Conservation (phyloP, 148 eudicot species). For the Spergularia bocconei region DNA sequence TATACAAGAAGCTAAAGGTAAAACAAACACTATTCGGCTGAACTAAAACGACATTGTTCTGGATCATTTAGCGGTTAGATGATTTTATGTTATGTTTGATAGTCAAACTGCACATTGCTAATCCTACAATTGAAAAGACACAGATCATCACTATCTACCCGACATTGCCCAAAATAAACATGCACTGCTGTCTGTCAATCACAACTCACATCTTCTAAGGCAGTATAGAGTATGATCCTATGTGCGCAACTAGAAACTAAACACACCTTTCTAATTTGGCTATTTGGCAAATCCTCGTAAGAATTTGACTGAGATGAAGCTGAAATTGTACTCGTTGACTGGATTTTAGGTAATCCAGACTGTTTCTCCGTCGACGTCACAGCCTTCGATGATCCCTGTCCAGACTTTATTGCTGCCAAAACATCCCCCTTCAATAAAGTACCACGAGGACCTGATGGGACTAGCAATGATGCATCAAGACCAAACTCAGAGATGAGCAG, state of each 20-base stretch:
- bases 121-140: background rate
- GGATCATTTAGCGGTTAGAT: background rate
- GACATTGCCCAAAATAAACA: background rate
- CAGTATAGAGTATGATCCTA: background rate
- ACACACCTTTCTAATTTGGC: slow-evolving; percentile 91
- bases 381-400: slow-evolving; percentile 48
- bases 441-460: slow-evolving; percentile 91
- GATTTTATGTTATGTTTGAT: background rate
- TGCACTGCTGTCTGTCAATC: background rate
- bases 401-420: slow-evolving; percentile 76
- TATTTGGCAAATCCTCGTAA: slow-evolving; percentile 76
- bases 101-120: background rate
- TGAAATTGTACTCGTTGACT: slow-evolving; percentile 35
- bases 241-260: background rate
- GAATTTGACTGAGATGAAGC: slow-evolving; percentile 39
- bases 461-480: slow-evolving; percentile 68
- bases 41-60: background rate
- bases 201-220: background rate
- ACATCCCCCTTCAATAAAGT: slow-evolving; percentile 90
- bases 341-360: slow-evolving; percentile 37
- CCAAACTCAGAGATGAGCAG: slow-evolving; percentile 69
- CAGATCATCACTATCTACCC: background rate
- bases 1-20: background rate
- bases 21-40: background rate
- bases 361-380: slow-evolving; percentile 38